A percentile compares a stretch with the other conserved stretches of the same genome.
These are phyloP conservation scores for button mushroom (Agaricus bisporus) DNA, from an alignment of 768 basidiomycete genomes.

Conservation along the genomic window DNA sequence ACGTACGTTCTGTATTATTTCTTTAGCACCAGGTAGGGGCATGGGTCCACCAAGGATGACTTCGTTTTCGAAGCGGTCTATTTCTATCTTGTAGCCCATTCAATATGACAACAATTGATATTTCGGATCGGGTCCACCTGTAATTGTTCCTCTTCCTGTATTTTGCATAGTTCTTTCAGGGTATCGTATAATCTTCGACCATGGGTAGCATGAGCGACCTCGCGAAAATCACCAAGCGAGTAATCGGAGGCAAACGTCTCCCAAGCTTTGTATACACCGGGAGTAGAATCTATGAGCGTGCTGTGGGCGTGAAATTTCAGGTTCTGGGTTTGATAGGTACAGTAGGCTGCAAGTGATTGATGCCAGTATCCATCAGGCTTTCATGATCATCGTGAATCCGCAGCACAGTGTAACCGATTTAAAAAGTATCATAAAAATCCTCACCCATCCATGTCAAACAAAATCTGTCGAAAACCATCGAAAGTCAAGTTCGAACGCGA, in stretches of 20 bases:
- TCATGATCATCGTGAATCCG: not conserved
- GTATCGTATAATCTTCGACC: slow-evolving; percentile 76
- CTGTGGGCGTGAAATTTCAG: slow-evolving; percentile 26
- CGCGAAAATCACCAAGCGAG: slow-evolving; percentile 38
- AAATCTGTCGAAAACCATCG: slow-evolving; percentile 32
- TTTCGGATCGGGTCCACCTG: slow-evolving; percentile 33
- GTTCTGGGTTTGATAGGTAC: not conserved
- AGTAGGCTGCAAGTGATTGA: not conserved
- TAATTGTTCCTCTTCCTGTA: slow-evolving; percentile 51
- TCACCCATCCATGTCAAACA: slow-evolving; percentile 71
- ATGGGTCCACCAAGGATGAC: slow-evolving; percentile 61
- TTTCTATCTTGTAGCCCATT: slow-evolving; percentile 46
- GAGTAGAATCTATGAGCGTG: slow-evolving; percentile 77
- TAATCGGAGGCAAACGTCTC: slow-evolving; percentile 61
- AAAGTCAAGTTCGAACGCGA: not conserved
- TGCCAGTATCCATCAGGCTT: not conserved
- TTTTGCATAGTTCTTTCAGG: slow-evolving; percentile 58
- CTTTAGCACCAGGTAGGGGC: slow-evolving; percentile 59
- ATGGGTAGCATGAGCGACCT: slow-evolving; percentile 57
- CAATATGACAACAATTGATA: not conserved
- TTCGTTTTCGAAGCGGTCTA: slow-evolving; percentile 71
- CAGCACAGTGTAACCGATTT: not conserved
- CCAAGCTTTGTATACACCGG: slow-evolving; percentile 79
- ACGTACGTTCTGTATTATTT: slow-evolving; percentile 49
- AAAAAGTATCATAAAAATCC: slow-evolving; percentile 10